These are phyloP conservation scores for Purpureocillium takamizusanense DNA, from an alignment of 2,329 filamentous ascomycete species.

Conservation along the genomic window DNA sequence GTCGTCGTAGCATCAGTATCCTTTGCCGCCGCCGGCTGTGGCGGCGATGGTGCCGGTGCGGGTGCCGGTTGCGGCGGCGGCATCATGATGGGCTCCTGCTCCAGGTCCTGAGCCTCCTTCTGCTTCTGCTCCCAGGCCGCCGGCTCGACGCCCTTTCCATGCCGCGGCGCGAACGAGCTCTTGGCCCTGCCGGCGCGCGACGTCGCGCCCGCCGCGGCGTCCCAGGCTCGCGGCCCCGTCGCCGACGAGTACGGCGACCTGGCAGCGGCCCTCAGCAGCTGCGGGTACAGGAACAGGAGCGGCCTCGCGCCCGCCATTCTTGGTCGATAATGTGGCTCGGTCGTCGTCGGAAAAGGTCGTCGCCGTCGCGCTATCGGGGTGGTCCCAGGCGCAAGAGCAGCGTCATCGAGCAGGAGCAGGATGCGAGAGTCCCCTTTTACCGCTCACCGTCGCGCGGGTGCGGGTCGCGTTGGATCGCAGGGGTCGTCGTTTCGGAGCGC, in stretches of 20 bases:
- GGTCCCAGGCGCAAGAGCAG: too few species aligned
- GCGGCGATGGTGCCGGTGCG: not conserved
- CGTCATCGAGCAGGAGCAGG: too few species aligned
- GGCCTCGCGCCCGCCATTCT: conserved; percentile 54
- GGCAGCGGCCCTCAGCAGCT: conserved; percentile 47
- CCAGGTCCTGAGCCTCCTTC: conserved; percentile 7
- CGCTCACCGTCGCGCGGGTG: too few species aligned
- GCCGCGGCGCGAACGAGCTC: conserved; percentile 42
- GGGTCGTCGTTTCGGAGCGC: too few species aligned
- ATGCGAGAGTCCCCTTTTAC: too few species aligned
- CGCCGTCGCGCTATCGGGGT: too few species aligned
- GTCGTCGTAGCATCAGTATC: too few species aligned
- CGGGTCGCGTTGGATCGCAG: too few species aligned
- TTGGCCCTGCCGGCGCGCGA: conserved; percentile 28
- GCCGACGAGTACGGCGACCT: conserved; percentile 1
- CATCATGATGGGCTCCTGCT: conserved; percentile 4
- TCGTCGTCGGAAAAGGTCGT: too few species aligned
- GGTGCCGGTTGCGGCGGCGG: not conserved
- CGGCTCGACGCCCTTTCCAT: conserved; percentile 54
- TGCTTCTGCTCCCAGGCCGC: conserved; percentile 17
- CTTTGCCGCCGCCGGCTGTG: too few species aligned
- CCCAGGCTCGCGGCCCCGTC: conserved; percentile 2
- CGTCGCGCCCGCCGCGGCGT: conserved; percentile 25
- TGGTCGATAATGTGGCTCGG: too few species aligned
- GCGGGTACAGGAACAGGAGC: conserved; percentile 61